phyloP scores from a whole-genome alignment of 139 green algal species.

The Klebsormidium nitens region DNA sequence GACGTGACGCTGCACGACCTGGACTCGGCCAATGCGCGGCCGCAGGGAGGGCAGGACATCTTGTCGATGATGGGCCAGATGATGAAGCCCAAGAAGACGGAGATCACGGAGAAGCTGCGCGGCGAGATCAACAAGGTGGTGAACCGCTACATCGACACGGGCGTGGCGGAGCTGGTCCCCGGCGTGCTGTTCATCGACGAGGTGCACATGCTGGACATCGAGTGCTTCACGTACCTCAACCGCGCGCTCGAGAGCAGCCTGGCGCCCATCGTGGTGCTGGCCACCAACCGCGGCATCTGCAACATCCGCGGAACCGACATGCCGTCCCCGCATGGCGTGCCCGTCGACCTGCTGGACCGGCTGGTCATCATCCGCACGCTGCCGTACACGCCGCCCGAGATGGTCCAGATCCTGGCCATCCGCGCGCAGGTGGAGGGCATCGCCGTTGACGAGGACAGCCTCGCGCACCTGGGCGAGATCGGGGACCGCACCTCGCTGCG shows the following conservation, averaged over 20 bases:
- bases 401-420: slow-evolving; percentile 42
- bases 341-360: slow-evolving; percentile 93
- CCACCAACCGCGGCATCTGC: slow-evolving; percentile 95
- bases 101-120: slow-evolving; percentile 98
- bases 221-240: slow-evolving; percentile 99
- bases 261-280: slow-evolving; percentile 96
- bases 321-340: slow-evolving; percentile 84
- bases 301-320: slow-evolving; percentile 67
- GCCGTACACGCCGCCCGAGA: slow-evolving; percentile 67
- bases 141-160: slow-evolving; percentile 63
- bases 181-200: slow-evolving; percentile 99
- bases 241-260: slow-evolving; percentile 77
- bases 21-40: slow-evolving; percentile 89
- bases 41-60: slow-evolving; percentile 87
- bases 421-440: slow-evolving; percentile 90
- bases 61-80: slow-evolving; percentile 92
- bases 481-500: slow-evolving; percentile 74
- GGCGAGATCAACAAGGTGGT: slow-evolving; percentile 95
- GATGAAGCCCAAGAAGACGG: slow-evolving; percentile 97
- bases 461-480: slow-evolving; percentile 83
- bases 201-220: slow-evolving; percentile 98
- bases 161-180: slow-evolving; percentile 89
- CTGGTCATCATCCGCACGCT: slow-evolving; percentile 98
- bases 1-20: slow-evolving; percentile 99
- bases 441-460: slow-evolving; percentile 73